phyloP scores from a whole-genome alignment of 768 basidiomycete genomes.

The Podaxis sp. region DNA sequence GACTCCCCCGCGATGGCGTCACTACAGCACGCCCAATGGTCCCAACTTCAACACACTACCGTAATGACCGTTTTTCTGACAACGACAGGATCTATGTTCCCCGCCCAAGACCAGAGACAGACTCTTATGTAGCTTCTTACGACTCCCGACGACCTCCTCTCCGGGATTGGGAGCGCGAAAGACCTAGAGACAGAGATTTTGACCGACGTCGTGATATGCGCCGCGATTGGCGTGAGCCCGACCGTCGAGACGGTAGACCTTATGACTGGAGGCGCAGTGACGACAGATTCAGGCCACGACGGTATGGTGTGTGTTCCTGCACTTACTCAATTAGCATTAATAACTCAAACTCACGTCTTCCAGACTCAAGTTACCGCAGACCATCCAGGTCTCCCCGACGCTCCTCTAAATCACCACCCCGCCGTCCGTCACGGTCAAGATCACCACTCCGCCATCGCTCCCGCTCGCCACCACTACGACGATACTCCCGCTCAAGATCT shows the following conservation, averaged over 20 bases:
- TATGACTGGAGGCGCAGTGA: slow-evolving; percentile 8
- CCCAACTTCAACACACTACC: slow-evolving; percentile 9
- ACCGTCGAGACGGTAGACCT: slow-evolving; percentile 14
- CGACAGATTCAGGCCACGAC: slow-evolving; percentile 9
- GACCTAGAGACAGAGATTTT: slow-evolving; percentile 16
- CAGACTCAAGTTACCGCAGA: slow-evolving; percentile 12
- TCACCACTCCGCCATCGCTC: slow-evolving; percentile 8
- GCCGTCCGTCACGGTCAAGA: slow-evolving; percentile 2
- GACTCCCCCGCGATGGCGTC: slow-evolving; percentile 1
- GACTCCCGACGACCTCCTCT: slow-evolving; percentile 14
- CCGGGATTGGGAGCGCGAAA: slow-evolving; percentile 13
- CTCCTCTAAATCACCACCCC: slow-evolving; percentile 1
- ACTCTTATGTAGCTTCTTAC: slow-evolving; percentile 22
- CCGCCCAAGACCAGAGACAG: slow-evolving; percentile 12
- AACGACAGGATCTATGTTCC: slow-evolving; percentile 9
- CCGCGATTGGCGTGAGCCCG: slow-evolving; percentile 13
- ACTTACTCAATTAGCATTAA: not conserved
- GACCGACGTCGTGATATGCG: slow-evolving; percentile 16
- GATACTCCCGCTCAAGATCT: slow-evolving; percentile 11
- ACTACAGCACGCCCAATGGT: slow-evolving; percentile 15
- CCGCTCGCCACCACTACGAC: not conserved
- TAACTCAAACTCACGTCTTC: not conserved
- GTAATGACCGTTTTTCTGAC: slow-evolving; percentile 6
- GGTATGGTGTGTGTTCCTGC: slow-evolving; percentile 5
- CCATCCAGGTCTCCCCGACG: slow-evolving; percentile 17